Evolutionary conservation across 176 grass and related monocot genomes (phyloP).

Genomic region (Paspalum vaginatum): DNA sequence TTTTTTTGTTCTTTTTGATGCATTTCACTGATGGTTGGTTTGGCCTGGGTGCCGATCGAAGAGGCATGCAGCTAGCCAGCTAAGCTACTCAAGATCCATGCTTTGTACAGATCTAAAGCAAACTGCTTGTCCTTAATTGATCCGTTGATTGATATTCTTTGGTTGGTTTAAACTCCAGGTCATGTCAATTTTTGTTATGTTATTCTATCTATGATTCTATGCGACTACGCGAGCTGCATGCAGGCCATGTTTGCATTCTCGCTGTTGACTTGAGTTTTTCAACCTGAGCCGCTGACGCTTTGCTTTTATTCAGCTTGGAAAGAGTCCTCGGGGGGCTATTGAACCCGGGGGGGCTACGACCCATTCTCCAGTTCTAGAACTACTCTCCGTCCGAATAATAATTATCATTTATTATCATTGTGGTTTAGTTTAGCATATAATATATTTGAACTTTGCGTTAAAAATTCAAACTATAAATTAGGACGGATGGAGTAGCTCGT

Average conservation of each 20-base stretch:
- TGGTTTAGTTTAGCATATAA: too few species aligned
- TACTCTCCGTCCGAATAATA: too few species aligned
- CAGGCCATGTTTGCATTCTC: background rate
- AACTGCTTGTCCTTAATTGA: background rate
- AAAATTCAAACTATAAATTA: too few species aligned
- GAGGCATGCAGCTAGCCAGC: background rate
- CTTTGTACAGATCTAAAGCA: slow-evolving; percentile 33
- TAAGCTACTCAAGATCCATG: background rate
- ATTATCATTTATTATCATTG: too few species aligned
- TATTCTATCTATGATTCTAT: background rate
- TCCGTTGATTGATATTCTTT: background rate
- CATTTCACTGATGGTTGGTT: background rate
- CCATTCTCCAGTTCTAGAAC: background rate
- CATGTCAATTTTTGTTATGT: background rate
- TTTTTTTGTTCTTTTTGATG: background rate
- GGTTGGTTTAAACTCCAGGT: background rate
- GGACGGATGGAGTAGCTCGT: too few species aligned
- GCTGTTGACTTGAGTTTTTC: slow-evolving; percentile 1
- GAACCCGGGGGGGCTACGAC: too few species aligned
- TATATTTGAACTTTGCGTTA: too few species aligned
- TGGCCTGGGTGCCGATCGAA: background rate
- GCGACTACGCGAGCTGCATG: too few species aligned
- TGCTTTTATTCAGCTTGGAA: background rate
- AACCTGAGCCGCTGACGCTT: background rate
- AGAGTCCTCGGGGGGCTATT: too few species aligned